Evolutionary conservation across 495 filamentous ascomycete genomes (phyloP), one percentile per base, ranked within the genome.

Genomic region (Penicillium malachiteum): DNA sequence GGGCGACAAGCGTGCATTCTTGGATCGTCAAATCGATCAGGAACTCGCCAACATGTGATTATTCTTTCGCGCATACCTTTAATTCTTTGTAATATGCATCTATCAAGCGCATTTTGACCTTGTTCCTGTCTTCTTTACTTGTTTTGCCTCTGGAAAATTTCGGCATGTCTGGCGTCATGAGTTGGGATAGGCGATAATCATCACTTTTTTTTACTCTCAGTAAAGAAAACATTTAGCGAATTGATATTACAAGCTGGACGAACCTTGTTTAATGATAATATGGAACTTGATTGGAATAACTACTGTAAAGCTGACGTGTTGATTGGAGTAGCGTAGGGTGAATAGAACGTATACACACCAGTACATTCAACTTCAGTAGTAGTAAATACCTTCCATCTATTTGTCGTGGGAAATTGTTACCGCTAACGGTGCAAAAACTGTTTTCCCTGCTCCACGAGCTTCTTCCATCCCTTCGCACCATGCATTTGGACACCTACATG

Each of bases 1-100:
- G 3, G 92, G 89, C 16, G 92, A 96, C 60, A 87, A 89, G 66
- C 81, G 86, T 58, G 81, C 80, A 21, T 96, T 94, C 77, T 76
- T 97, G 71, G 93, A 97, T 73, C 81, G 84, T 60, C 85, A 89
- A 75, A 97, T 98, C 73, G 94, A 98, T 72, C 82, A 83, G 49
- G 93, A 97, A 74, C 77, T 98, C 60, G 91, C 92, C 48, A 96
- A 89, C 72, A 96, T 97, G 92, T 95, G 78, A 80, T 65, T 56
- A 26, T 55, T 51, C 55, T 50, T 48, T 48, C 18, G 26, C 17
- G 47, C 56, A 45, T 41, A 32, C 55, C 16, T 38, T 56, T 56
- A 55, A 42, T 54, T 30, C 31, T 30, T 55, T 66, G 57, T 65
- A 62, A 56, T 56, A 55, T 60, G 63, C 65, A 64, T 57, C 39